A percentile compares a stretch with the other conserved stretches of the same genome.
These are phyloP conservation scores for Lomentospora prolificans DNA, from an alignment of 2,329 filamentous ascomycete species.

Conservation along the genomic window DNA sequence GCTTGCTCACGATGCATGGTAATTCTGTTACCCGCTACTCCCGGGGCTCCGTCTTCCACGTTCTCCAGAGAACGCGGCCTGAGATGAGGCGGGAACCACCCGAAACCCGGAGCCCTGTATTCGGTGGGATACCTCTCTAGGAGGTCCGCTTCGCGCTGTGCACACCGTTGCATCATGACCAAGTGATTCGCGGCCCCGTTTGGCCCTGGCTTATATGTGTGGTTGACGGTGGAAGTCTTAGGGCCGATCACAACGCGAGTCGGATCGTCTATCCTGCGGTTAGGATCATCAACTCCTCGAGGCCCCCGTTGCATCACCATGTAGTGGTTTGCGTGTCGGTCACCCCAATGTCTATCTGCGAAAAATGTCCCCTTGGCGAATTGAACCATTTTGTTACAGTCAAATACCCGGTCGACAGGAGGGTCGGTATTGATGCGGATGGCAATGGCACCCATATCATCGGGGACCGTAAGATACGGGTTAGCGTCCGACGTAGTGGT, in stretches of 20 bases:
- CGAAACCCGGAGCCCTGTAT: not conserved
- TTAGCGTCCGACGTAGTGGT: too few species aligned
- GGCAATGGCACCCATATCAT: too few species aligned
- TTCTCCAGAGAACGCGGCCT: not conserved
- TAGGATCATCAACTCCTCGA: constrained; percentile 15
- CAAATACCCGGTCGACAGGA: not conserved
- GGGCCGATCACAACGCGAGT: not conserved
- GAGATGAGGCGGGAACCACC: not conserved
- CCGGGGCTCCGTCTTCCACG: not conserved
- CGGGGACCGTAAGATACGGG: too few species aligned
- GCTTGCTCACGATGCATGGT: not conserved
- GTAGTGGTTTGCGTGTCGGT: constrained; percentile 21
- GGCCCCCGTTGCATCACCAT: constrained; percentile 20
- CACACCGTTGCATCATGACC: not conserved
- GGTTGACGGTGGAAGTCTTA: constrained; percentile 10
- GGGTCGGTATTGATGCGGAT: too few species aligned
- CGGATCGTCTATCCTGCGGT: constrained; percentile 8
- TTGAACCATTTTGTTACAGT: constrained; percentile 6
- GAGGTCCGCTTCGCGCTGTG: not conserved
- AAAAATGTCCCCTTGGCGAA: constrained; percentile 13
- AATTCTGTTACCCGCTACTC: not conserved
- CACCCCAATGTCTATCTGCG: constrained; percentile 8
- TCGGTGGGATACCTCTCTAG: too few species aligned
- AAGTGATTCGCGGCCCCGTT: not conserved
- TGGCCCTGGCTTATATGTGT: constrained; percentile 11